phyloP scores from a whole-genome alignment of 345 rosid species.

The Salix koriyanagi region DNA sequence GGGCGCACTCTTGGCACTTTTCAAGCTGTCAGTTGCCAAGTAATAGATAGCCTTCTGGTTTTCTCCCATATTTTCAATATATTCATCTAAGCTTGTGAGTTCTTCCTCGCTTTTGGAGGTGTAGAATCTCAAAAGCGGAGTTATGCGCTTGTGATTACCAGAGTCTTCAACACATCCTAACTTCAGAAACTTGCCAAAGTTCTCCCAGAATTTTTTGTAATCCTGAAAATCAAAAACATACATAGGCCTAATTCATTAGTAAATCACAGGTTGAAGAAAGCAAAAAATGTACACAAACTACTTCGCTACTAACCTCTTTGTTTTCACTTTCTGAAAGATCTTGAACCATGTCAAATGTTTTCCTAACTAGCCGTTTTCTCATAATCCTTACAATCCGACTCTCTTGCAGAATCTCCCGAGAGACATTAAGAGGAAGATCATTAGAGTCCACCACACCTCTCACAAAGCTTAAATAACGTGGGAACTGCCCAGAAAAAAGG shows the following conservation, averaged over 20 bases:
- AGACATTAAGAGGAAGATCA: slow-evolving; percentile 96
- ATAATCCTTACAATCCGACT: slow-evolving; percentile 71
- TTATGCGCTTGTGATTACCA: slow-evolving; percentile 93
- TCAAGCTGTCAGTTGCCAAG: slow-evolving; percentile 86
- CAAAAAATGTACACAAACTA: neutral
- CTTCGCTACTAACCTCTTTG: slow-evolving; percentile 57
- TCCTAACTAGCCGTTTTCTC: slow-evolving; percentile 96
- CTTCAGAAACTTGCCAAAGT: slow-evolving; percentile 83
- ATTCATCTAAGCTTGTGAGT: slow-evolving; percentile 73
- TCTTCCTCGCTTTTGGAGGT: slow-evolving; percentile 87
- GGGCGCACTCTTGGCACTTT: slow-evolving; percentile 92
- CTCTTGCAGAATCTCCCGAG: slow-evolving; percentile 97
- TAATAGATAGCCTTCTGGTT: slow-evolving; percentile 92
- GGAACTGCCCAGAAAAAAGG: slow-evolving; percentile 55
- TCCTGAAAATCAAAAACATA: slow-evolving; percentile 49
- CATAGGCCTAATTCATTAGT: neutral
- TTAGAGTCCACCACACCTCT: slow-evolving; percentile 95
- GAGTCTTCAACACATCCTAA: slow-evolving; percentile 93
- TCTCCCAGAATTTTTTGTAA: slow-evolving; percentile 98
- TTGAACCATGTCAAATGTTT: slow-evolving; percentile 95
- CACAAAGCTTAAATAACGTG: slow-evolving; percentile 92
- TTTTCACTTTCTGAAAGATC: slow-evolving; percentile 79
- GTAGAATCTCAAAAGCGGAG: slow-evolving; percentile 74
- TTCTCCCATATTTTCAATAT: slow-evolving; percentile 91
- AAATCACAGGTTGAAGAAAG: neutral